Evolutionary conservation across 345 rosid genomes (phyloP).

Genomic region (Murraya koenigii): DNA sequence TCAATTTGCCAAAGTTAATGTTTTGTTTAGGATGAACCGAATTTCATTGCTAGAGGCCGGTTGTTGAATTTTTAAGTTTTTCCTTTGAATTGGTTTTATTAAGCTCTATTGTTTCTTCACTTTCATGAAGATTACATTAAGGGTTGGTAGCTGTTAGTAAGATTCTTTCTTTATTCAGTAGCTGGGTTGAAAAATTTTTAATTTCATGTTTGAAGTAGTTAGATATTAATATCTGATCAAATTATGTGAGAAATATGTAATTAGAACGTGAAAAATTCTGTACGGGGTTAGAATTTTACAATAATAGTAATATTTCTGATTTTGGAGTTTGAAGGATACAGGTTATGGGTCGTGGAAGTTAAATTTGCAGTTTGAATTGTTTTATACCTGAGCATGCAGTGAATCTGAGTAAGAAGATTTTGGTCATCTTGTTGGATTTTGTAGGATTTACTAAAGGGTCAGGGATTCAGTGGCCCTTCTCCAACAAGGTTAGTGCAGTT

Average conservation of each 20-base stretch:
- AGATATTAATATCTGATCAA: background rate
- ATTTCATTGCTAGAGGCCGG: background rate
- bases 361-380: background rate
- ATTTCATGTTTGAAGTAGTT: background rate
- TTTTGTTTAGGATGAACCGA: background rate
- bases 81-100: background rate
- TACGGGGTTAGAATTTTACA: background rate
- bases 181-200: background rate
- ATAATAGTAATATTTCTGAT: background rate
- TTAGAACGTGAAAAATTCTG: background rate
- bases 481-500: slow-evolving; percentile 40
- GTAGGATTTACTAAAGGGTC: slow-evolving; percentile 38
- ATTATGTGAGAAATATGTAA: background rate
- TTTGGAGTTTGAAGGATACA: background rate
- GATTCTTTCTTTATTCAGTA: background rate
- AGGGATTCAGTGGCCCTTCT: slow-evolving; percentile 53
- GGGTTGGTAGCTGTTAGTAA: background rate
- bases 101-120: background rate
- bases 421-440: background rate
- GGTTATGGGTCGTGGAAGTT: background rate
- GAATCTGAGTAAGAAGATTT: slow-evolving; percentile 10
- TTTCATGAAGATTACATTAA: background rate
- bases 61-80: background rate
- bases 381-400: background rate
- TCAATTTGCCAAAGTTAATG: background rate